Percentiles rank a stretch among this genome's conserved stretches.
phyloP scores from a whole-genome alignment of 805 yeast species.

The Ogataea nonfermentans region DNA sequence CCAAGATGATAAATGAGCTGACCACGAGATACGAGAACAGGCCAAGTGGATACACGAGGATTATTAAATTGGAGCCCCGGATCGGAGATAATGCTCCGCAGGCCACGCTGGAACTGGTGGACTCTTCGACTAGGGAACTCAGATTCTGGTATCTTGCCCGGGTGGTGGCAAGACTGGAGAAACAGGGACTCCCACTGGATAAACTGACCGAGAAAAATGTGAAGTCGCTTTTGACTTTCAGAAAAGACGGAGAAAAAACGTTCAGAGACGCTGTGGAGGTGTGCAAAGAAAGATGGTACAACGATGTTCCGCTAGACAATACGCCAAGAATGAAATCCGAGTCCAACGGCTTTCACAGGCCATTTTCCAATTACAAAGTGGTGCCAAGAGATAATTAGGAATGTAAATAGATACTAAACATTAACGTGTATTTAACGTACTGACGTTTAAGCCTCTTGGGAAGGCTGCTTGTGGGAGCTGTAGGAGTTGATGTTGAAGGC shows the following conservation, averaged over 20 bases:
- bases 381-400: conserved; percentile 31
- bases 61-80: conserved; percentile 80
- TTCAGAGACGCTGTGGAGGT: conserved; percentile 64
- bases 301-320: conserved; percentile 22
- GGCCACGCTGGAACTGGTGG: conserved; percentile 84
- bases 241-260: conserved; percentile 49
- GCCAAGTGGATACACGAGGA: conserved; percentile 81
- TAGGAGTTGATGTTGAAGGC: conserved; percentile 32
- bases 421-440: conserved; percentile 12
- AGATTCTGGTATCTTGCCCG: conserved; percentile 78
- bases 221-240: conserved; percentile 43
- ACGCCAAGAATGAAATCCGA: conserved; percentile 33
- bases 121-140: conserved; percentile 54
- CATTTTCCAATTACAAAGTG: conserved; percentile 29
- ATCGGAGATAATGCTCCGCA: conserved; percentile 89
- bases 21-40: conserved; percentile 62
- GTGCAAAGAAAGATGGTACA: conserved; percentile 47
- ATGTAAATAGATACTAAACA: conserved; percentile 8
- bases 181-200: conserved; percentile 55
- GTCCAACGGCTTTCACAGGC: conserved; percentile 32
- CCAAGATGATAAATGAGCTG: conserved; percentile 67
- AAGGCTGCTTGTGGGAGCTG: conserved; percentile 10
- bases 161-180: conserved; percentile 75
- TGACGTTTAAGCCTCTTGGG: conserved; percentile 11
- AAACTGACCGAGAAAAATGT: conserved; percentile 56